phyloP scores from a whole-genome alignment of 2,329 filamentous ascomycete genomes.

The Cytospora schulzeri region DNA sequence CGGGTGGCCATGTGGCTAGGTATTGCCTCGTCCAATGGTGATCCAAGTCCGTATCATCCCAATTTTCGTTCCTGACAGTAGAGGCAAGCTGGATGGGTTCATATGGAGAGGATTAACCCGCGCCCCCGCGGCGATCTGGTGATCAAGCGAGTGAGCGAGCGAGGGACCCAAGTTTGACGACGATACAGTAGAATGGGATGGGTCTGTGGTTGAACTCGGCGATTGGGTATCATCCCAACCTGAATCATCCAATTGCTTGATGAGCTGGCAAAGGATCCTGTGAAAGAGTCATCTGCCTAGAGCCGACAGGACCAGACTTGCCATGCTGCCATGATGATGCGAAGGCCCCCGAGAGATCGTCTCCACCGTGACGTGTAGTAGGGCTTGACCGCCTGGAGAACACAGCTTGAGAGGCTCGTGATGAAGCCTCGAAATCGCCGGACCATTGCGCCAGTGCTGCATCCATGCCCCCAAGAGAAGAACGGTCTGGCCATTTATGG shows the following conservation, averaged over 20 bases:
- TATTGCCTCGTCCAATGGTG: background rate
- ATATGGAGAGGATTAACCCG: background rate
- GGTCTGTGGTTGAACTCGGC: background rate
- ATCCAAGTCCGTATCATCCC: background rate
- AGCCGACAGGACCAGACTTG: background rate
- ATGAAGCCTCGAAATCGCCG: slow-evolving; percentile 6
- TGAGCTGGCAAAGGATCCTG: background rate
- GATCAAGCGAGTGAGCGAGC: background rate
- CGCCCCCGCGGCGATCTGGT: background rate
- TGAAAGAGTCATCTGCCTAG: background rate
- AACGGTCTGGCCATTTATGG: slow-evolving; percentile 10
- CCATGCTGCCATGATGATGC: background rate
- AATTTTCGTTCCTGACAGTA: background rate
- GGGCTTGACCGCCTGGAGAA: background rate
- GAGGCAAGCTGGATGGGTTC: background rate
- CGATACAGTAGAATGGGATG: background rate
- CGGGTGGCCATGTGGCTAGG: background rate
- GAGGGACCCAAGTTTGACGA: background rate
- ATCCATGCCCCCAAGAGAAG: slow-evolving; percentile 4
- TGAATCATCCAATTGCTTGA: background rate
- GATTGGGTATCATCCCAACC: background rate
- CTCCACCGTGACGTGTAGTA: slow-evolving; percentile 12
- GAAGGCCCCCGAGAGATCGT: background rate
- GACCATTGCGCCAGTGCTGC: slow-evolving; percentile 1
- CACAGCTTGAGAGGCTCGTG: background rate